A percentile compares a stretch with the other conserved stretches of the same genome.
Evolutionary conservation across 345 rosid species (phyloP).

Genomic region (Punica granatum): DNA sequence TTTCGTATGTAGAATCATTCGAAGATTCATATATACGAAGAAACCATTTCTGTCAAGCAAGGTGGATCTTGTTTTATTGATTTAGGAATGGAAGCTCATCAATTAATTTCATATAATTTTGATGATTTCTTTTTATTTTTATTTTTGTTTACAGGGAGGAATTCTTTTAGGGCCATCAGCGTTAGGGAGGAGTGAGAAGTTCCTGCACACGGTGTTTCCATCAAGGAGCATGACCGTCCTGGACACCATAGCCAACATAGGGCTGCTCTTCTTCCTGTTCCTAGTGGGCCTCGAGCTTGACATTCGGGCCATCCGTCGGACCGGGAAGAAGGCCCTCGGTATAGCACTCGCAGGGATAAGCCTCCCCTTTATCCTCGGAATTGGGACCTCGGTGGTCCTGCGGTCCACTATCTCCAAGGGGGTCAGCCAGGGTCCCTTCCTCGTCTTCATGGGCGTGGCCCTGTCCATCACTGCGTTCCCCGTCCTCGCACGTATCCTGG

Average conservation of each 20-base stretch:
- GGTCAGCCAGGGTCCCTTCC: slow-evolving; percentile 32
- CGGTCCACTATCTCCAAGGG: slow-evolving; percentile 45
- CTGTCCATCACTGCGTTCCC: slow-evolving; percentile 49
- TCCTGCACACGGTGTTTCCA: slow-evolving; percentile 45
- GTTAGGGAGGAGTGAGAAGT: slow-evolving; percentile 47
- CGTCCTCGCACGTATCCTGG: slow-evolving; percentile 35
- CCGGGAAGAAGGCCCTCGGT: slow-evolving; percentile 48
- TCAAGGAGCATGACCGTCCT: slow-evolving; percentile 51
- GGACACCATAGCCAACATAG: slow-evolving; percentile 69
- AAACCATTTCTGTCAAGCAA: background rate
- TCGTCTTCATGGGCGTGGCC: slow-evolving; percentile 47
- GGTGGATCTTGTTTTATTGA: background rate
- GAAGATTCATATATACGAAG: no score
- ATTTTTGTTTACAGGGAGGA: slow-evolving; percentile 58
- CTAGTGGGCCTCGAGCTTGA: slow-evolving; percentile 83
- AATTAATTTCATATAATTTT: no score
- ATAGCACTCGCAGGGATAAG: slow-evolving; percentile 63
- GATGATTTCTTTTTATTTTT: background rate
- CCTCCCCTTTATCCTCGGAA: slow-evolving; percentile 56
- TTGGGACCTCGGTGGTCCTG: slow-evolving; percentile 56
- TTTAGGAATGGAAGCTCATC: background rate
- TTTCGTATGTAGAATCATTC: no score
- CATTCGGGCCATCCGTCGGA: slow-evolving; percentile 42
- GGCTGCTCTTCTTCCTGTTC: slow-evolving; percentile 72
- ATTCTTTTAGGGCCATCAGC: slow-evolving; percentile 83